These are phyloP conservation scores for Colletotrichum paranaense DNA, from an alignment of 2,329 filamentous ascomycete species.

Conservation along the genomic window DNA sequence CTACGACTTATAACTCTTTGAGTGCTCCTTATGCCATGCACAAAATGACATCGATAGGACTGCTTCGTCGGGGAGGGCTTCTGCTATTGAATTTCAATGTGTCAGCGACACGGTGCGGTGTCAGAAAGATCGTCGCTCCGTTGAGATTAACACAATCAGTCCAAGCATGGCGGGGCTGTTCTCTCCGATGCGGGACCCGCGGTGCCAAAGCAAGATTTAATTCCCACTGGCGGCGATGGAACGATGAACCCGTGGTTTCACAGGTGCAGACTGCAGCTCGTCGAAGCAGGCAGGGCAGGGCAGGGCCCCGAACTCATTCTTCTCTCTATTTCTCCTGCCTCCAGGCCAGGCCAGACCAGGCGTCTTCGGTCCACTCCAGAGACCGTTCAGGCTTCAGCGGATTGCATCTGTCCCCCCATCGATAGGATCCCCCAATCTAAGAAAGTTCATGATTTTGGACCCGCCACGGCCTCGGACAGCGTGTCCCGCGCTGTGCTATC, in stretches of 20 bases:
- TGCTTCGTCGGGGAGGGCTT: neutral
- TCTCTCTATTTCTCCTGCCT: neutral
- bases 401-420: conserved; percentile 16
- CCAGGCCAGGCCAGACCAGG: neutral
- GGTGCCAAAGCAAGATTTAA: neutral
- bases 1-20: neutral
- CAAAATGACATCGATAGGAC: neutral
- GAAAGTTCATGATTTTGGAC: conserved; percentile 25
- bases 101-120: neutral
- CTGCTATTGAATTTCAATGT: neutral
- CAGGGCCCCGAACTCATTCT: neutral
- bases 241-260: neutral
- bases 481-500: conserved; percentile 21
- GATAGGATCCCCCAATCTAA: conserved; percentile 28
- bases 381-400: neutral
- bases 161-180: neutral
- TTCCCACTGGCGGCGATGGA: neutral
- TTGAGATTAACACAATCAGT: conserved; percentile 5
- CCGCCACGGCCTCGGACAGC: conserved; percentile 26
- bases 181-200: neutral
- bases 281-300: neutral
- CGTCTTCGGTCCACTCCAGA: neutral
- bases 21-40: neutral
- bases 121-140: conserved; percentile 11
- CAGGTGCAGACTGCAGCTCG: neutral